A percentile compares a stretch with the other conserved stretches of the same genome.
Conservation (phyloP, 2,329 filamentous ascomycete species). For the Fusarium floridanum region DNA sequence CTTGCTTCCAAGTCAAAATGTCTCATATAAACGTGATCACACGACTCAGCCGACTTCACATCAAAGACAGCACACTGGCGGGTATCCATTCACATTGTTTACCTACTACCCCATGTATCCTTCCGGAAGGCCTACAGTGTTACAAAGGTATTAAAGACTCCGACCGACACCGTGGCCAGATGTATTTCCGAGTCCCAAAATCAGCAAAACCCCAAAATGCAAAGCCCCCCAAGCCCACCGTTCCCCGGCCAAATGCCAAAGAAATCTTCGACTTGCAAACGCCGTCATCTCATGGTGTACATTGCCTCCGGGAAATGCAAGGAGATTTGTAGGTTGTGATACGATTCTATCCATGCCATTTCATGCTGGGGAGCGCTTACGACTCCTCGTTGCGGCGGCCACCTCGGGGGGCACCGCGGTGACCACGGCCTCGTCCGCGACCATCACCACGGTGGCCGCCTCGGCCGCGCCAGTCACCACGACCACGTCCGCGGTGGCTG, state of each 20-base stretch:
- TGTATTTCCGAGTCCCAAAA: conserved; percentile 47
- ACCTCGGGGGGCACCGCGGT: conserved; percentile 51
- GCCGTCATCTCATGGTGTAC: conserved; percentile 58
- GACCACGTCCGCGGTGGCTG: conserved; percentile 58
- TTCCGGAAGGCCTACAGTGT: conserved; percentile 42
- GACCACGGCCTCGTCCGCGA: conserved; percentile 58
- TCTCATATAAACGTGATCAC: conserved; percentile 23
- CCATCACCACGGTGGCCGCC: conserved; percentile 64
- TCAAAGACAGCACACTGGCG: conserved; percentile 25
- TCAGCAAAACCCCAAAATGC: conserved; percentile 50
- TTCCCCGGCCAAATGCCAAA: conserved; percentile 44
- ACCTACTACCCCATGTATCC: conserved; percentile 39
- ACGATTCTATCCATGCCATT: conserved; percentile 44
- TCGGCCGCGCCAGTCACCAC: conserved; percentile 65
- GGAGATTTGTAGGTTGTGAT: conserved; percentile 46
- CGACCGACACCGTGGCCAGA: conserved; percentile 46
- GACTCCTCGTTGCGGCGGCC: conserved; percentile 57
- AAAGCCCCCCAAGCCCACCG: conserved; percentile 42
- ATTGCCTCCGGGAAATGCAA: conserved; percentile 50
- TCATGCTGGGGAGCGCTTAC: conserved; percentile 44
- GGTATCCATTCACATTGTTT: conserved; percentile 47
- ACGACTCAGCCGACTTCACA: neutral
- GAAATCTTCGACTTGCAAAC: conserved; percentile 50
- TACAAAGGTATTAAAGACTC: conserved; percentile 48
- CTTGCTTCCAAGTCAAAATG: neutral